Percentiles rank a stretch among this genome's conserved stretches.
Conservation (phyloP, 2,329 filamentous ascomycete genomes). For the Xylariaceae sp. region DNA sequence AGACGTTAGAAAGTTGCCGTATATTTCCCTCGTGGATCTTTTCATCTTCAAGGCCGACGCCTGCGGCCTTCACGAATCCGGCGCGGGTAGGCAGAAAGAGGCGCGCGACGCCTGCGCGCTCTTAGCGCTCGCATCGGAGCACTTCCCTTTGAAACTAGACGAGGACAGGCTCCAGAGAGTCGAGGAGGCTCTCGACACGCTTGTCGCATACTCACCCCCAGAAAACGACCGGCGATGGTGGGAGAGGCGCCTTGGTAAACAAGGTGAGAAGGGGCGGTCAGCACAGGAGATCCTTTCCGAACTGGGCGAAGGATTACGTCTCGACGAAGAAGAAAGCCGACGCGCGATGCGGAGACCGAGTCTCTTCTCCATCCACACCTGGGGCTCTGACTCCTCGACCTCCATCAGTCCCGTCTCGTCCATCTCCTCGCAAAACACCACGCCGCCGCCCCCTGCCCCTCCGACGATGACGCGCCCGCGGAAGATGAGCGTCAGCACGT, state of each 20-base stretch:
- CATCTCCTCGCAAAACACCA: constrained; percentile 13
- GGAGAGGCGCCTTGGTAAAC: constrained; percentile 17
- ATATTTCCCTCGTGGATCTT: constrained; percentile 19
- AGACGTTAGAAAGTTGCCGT: constrained; percentile 14
- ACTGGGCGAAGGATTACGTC: constrained; percentile 17
- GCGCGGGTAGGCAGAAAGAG: constrained; percentile 14
- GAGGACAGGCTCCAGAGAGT: constrained; percentile 19
- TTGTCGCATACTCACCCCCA: constrained; percentile 16
- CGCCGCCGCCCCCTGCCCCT: constrained; percentile 10
- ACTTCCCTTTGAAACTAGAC: constrained; percentile 16
- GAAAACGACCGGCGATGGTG: constrained; percentile 18
- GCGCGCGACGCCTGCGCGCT: constrained; percentile 16
- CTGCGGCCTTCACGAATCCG: constrained; percentile 20
- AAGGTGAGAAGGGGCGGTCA: constrained; percentile 18
- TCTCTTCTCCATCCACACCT: constrained; percentile 17
- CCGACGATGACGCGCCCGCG: constrained; percentile 14
- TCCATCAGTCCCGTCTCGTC: constrained; percentile 17
- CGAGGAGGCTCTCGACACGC: constrained; percentile 18
- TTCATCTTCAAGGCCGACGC: constrained; percentile 22
- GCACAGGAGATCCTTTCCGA: constrained; percentile 21
- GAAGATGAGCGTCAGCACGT: constrained; percentile 22
- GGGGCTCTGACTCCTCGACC: constrained; percentile 15
- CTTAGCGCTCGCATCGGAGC: constrained; percentile 17
- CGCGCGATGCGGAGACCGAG: constrained; percentile 15
- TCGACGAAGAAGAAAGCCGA: constrained; percentile 17